Base-by-base conservation (phyloP, 129 eudicot species). In the Artemisia tridentata region DNA sequence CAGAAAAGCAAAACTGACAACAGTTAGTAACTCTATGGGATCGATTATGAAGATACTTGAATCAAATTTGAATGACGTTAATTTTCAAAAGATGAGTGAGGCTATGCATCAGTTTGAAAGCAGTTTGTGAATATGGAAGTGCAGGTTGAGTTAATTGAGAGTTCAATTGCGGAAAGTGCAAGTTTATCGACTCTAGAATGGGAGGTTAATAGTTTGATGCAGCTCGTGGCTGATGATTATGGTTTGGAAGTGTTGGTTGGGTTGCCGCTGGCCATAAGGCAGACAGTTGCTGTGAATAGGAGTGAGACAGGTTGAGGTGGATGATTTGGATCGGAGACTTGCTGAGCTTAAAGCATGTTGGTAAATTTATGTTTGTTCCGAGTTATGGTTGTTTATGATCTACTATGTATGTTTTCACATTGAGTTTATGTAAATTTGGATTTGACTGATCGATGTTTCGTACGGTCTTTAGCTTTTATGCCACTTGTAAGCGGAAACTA, bases 91-190 rank as follows among this genome's bases (percentile, higher is more conserved):
- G 87, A 88, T 91, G 97, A 82, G 91, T 16, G 97, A 91, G 72
- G 88, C 96, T 0, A 91, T 91, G 97, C 93, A 91, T 58, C 66
- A 73, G 29, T 91, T 91, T 73, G 97, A 91, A 84, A 65, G 16
- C 97, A 91, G 80, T 91, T 91, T 60, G 97, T 91, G 21, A 91
- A 91, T 14, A 91, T 88, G 97, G 97, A 91, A 71, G 97, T 91
- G 5, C 93, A 91, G 46, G 97, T 93, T 7, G 96, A 90, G 88
- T 86, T 90, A 51, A 84, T 90, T 91, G 96, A 92, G 85, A 86
- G 88, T 29, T 89, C 95, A 1, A 92, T 92, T 95, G 96, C 88
- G 7, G 98, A 96, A 23, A 86, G 95, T 60, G 89, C 96, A 3
- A 88, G 95, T 12, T 84, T 92, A 3, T 84, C 90, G 20, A 89